Percentiles rank a stretch among this genome's conserved stretches.
Evolutionary conservation across 2,329 filamentous ascomycete species (phyloP).

Genomic region (Fusarium robinianum): DNA sequence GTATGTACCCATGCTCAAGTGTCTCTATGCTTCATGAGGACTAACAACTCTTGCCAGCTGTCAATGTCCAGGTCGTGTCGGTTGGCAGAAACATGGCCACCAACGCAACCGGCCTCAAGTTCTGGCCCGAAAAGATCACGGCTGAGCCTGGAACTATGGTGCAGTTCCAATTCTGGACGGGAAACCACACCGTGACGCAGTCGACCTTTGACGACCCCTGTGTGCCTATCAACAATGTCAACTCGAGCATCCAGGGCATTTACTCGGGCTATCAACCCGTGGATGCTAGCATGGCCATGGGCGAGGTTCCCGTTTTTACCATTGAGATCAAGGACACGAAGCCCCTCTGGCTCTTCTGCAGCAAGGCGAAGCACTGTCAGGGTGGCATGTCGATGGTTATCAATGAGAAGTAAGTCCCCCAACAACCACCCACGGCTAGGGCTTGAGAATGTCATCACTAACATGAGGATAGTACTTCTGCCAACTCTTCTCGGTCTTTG

Average conservation of each 20-base stretch:
- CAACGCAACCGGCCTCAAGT: constrained; percentile 57
- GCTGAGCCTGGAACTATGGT: constrained; percentile 66
- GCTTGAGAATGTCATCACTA: background rate
- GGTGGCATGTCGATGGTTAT: constrained; percentile 76
- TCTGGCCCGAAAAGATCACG: constrained; percentile 67
- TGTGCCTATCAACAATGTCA: constrained; percentile 59
- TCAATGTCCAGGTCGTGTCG: constrained; percentile 64
- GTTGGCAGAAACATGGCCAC: constrained; percentile 60
- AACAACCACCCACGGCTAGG: background rate
- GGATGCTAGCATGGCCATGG: constrained; percentile 53
- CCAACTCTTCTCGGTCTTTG: constrained; percentile 59
- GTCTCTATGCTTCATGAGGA: background rate
- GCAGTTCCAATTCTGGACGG: constrained; percentile 68
- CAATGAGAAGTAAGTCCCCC: constrained; percentile 66
- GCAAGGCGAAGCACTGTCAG: constrained; percentile 74
- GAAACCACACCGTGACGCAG: constrained; percentile 81
- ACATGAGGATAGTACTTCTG: constrained; percentile 45
- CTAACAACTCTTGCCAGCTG: constrained; percentile 36
- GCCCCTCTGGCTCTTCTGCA: constrained; percentile 81
- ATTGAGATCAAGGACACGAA: constrained; percentile 69
- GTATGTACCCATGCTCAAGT: constrained; percentile 40
- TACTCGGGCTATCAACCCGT: constrained; percentile 71
- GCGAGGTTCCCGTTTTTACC: constrained; percentile 69
- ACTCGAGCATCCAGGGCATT: constrained; percentile 61
- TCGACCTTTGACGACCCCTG: constrained; percentile 75